These are phyloP conservation scores for Colletotrichum sojae DNA, from an alignment of 2,329 filamentous ascomycete genomes.

Conservation along the genomic window DNA sequence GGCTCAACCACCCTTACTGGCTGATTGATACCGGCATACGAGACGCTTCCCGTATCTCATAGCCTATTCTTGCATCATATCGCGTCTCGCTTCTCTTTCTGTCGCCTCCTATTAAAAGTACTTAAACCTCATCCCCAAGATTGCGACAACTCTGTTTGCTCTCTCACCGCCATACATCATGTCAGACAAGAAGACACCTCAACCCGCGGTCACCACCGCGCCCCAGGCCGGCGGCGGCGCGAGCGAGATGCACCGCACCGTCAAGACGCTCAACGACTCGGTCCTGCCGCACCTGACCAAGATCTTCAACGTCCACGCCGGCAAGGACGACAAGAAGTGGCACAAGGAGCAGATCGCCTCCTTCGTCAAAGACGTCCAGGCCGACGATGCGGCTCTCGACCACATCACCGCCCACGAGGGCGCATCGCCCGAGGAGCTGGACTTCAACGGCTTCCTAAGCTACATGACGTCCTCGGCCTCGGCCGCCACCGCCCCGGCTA, in stretches of 20 bases:
- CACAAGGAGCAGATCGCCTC: conserved; percentile 58
- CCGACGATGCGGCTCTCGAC: conserved; percentile 45
- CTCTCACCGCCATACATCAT: conserved; percentile 28
- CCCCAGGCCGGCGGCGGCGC: conserved; percentile 64
- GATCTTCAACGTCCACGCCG: conserved; percentile 62
- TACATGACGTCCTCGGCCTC: conserved; percentile 69
- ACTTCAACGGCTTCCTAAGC: conserved; percentile 64
- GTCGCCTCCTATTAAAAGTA: not conserved
- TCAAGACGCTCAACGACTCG: conserved; percentile 58
- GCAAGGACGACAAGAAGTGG: conserved; percentile 59
- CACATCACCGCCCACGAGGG: conserved; percentile 39
- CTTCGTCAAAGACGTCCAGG: conserved; percentile 64
- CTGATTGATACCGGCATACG: conserved; percentile 21
- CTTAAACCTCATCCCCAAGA: conserved; percentile 3
- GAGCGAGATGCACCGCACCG: conserved; percentile 55
- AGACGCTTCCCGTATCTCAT: conserved; percentile 25
- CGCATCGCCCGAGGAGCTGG: conserved; percentile 54
- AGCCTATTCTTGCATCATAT: conserved; percentile 27
- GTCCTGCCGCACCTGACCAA: conserved; percentile 60
- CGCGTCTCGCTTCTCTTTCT: conserved; percentile 16
- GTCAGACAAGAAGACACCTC: conserved; percentile 18
- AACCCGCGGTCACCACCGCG: conserved; percentile 7
- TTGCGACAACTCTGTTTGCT: not conserved
- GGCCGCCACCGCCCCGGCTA: conserved; percentile 57
- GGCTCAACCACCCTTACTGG: conserved; percentile 14